Evolutionary conservation across 2,329 filamentous ascomycete species (phyloP), one percentile per base, ranked within the genome.

Genomic region (Talaromyces rugulosus): DNA sequence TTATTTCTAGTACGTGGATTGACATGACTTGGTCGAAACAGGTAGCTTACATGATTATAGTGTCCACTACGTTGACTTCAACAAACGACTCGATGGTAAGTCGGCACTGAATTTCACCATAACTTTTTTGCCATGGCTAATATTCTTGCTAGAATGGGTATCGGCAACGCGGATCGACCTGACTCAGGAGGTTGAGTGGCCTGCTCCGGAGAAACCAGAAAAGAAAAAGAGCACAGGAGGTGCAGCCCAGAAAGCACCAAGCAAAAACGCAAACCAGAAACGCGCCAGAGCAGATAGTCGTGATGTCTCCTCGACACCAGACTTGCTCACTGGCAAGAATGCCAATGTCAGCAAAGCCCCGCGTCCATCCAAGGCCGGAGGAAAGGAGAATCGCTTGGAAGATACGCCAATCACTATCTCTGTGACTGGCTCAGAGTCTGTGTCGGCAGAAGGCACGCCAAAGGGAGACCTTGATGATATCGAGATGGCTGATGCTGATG

Each of bases 31-130:
- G 18, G 12, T 12, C 2, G 33, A 33, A 36, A 18, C 28, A 40
- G 60, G 66, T 70, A 59, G 71, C 68, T 34, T 67, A 63, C 16
- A 34, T 9, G 11, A 18, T 4, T 30, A 11, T 58, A 81, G 78
- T 77, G 96, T 96, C 71, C 96, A 98, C 76, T 98, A 97, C 75
- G 92, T 96, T 72, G 96, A 96, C 71, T 98, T 97, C 85, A 98
- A 98, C 79, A 98, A 98, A 70, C 86, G 87, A 81, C 80, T 88
- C 34, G 85, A 88, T 69, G 81, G 79, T 81, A 71, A 57, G 56
- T 42, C 33, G 16, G 16, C 28, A 23, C 31, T 8, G 27, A 53
- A 31, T 53, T 53, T 53, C 12, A n/a, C 7, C 16, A 8, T 53
- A 11, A 9, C 31, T 9, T 31, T 56, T 27, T 23, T 47, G 44